phyloP scores from a whole-genome alignment of 345 rosid species.

The Arabidopsis thaliana region TAIR10.1 NC_003071.7:11276001-11276500 shows the following conservation, averaged over 20 bases:
- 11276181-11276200: neutral
- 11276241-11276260: constrained; percentile 57
- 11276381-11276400: neutral
- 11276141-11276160: constrained; percentile 94
- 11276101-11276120: constrained; percentile 92
- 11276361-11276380: neutral
- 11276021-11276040: constrained; percentile 17
- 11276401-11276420: neutral
- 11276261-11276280: constrained; percentile 87
- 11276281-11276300: constrained; percentile 89
- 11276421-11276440: neutral
- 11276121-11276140: constrained; percentile 95
- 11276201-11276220: constrained; percentile 12
- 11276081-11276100: constrained; percentile 98
- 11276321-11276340: constrained; percentile 88
- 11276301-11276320: constrained; percentile 94
- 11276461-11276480: constrained; percentile 92
- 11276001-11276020: neutral
- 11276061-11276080: constrained; percentile 93
- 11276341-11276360: constrained; percentile 56
- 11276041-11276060: constrained; percentile 38
- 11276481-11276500: constrained; percentile 81
- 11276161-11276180: constrained; percentile 4
- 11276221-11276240: constrained; percentile 17
- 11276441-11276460: constrained; percentile 75